phyloP scores from a whole-genome alignment of 768 basidiomycete species.

The Chlorophyllum brunneum region DNA sequence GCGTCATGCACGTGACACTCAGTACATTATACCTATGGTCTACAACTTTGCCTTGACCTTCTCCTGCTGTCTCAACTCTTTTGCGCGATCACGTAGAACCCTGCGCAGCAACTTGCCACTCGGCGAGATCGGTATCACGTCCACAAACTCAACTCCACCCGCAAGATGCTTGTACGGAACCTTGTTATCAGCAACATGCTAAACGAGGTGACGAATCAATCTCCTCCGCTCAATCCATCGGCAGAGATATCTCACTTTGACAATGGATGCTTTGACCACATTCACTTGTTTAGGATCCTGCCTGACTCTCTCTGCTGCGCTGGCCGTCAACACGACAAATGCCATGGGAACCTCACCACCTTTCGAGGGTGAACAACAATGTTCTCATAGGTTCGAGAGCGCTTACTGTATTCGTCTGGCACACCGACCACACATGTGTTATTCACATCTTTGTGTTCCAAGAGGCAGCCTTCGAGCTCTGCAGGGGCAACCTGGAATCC shows the following conservation, averaged over 20 bases:
- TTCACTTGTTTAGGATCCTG: constrained; percentile 24
- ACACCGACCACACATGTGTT: constrained; percentile 64
- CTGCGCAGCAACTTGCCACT: constrained; percentile 55
- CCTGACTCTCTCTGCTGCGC: constrained; percentile 33
- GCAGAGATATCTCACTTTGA: constrained; percentile 32
- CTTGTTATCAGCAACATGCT: constrained; percentile 56
- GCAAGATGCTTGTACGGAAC: constrained; percentile 54
- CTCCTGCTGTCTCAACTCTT: constrained; percentile 13
- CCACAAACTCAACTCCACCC: constrained; percentile 55
- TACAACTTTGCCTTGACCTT: constrained; percentile 21
- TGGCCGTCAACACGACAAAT: constrained; percentile 50
- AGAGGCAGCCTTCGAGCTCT: constrained; percentile 64
- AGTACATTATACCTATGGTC: neutral
- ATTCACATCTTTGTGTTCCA: constrained; percentile 55
- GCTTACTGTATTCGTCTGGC: constrained; percentile 59
- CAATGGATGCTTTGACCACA: constrained; percentile 41
- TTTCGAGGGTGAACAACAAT: constrained; percentile 15
- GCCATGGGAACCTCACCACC: constrained; percentile 70
- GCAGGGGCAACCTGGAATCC: constrained; percentile 77
- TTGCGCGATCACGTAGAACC: constrained; percentile 47
- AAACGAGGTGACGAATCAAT: neutral
- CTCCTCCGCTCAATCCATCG: neutral
- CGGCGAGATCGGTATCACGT: constrained; percentile 57
- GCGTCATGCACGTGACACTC: constrained; percentile 19
- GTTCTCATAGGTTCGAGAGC: neutral